A percentile compares a stretch with the other conserved stretches of the same genome.
phyloP scores from a whole-genome alignment of 2,329 filamentous ascomycete genomes.

The Aspergillus sergii region DNA sequence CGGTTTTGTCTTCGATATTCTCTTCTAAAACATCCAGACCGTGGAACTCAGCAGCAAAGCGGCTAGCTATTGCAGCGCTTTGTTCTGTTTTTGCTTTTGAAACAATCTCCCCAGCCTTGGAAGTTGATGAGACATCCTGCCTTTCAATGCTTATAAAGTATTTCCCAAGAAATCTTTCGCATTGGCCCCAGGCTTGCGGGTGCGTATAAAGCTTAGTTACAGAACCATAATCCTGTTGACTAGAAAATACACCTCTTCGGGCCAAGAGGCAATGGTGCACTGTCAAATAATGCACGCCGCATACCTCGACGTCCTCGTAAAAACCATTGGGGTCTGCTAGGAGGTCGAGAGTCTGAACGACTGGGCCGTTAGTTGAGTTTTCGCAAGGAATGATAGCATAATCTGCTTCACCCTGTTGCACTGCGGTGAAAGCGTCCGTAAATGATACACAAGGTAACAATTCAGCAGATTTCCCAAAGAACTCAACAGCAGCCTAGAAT shows the following conservation, averaged over 20 bases:
- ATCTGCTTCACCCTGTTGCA: slow-evolving; percentile 66
- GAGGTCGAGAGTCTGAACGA: slow-evolving; percentile 86
- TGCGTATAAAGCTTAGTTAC: slow-evolving; percentile 85
- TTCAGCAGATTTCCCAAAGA: slow-evolving; percentile 45
- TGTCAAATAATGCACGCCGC: slow-evolving; percentile 80
- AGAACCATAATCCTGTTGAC: slow-evolving; percentile 51
- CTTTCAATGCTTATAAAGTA: slow-evolving; percentile 75
- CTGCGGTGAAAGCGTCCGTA: slow-evolving; percentile 73
- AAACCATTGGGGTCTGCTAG: slow-evolving; percentile 71
- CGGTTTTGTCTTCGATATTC: slow-evolving; percentile 51
- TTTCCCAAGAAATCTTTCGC: slow-evolving; percentile 70
- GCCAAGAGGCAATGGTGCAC: slow-evolving; percentile 86
- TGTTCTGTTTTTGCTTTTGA: slow-evolving; percentile 59
- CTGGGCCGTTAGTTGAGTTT: slow-evolving; percentile 92
- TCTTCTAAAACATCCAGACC: slow-evolving; percentile 67
- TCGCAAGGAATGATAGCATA: slow-evolving; percentile 91
- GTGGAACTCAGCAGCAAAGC: slow-evolving; percentile 69
- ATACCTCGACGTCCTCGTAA: slow-evolving; percentile 72
- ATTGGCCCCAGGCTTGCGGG: slow-evolving; percentile 94
- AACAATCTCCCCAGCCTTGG: slow-evolving; percentile 77
- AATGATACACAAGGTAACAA: slow-evolving; percentile 42
- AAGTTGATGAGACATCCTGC: slow-evolving; percentile 83
- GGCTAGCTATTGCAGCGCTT: slow-evolving; percentile 77
- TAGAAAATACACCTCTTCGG: slow-evolving; percentile 28
- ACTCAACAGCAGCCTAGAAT: slow-evolving; percentile 56